Conservation (phyloP, 148 eudicot genomes). For the Linanthus parryae region DNA sequence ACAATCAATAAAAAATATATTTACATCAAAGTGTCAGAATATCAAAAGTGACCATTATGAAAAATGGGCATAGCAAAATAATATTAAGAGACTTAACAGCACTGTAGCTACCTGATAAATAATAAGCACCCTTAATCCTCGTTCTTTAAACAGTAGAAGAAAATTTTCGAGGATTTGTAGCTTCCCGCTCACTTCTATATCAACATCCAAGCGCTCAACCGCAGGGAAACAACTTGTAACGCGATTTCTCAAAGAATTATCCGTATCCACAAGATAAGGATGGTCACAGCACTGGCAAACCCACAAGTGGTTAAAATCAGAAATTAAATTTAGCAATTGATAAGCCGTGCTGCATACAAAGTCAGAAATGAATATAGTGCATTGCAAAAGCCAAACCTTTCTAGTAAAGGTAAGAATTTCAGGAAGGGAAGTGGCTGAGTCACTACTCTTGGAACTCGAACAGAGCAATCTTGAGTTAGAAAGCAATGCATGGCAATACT, state of each 20-base stretch:
- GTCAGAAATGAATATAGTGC: not conserved
- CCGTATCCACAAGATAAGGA: conserved; percentile 58
- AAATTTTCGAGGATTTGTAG: conserved; percentile 55
- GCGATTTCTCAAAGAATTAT: conserved; percentile 30
- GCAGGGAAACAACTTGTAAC: conserved; percentile 20
- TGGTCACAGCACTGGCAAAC: conserved; percentile 81
- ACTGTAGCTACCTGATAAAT: conserved; percentile 55
- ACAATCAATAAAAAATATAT: conserved; percentile 3
- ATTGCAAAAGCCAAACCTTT: conserved; percentile 42
- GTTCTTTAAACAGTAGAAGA: conserved; percentile 39
- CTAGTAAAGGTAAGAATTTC: conserved; percentile 42
- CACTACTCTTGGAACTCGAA: conserved; percentile 34
- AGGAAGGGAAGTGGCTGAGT: conserved; percentile 35
- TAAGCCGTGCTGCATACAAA: not conserved
- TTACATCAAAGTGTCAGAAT: no score
- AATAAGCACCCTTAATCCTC: conserved; percentile 49
- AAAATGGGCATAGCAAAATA: not conserved
- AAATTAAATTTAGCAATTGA: not conserved
- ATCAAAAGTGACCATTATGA: not conserved
- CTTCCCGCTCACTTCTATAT: conserved; percentile 65
- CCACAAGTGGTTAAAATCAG: not conserved
- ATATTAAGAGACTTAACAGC: not conserved
- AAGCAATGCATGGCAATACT: conserved; percentile 48
- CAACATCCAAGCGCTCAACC: conserved; percentile 35
- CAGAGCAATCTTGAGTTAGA: conserved; percentile 41